Conservation (phyloP, 2,329 filamentous ascomycete genomes). For the Fusarium albosuccineum region DNA sequence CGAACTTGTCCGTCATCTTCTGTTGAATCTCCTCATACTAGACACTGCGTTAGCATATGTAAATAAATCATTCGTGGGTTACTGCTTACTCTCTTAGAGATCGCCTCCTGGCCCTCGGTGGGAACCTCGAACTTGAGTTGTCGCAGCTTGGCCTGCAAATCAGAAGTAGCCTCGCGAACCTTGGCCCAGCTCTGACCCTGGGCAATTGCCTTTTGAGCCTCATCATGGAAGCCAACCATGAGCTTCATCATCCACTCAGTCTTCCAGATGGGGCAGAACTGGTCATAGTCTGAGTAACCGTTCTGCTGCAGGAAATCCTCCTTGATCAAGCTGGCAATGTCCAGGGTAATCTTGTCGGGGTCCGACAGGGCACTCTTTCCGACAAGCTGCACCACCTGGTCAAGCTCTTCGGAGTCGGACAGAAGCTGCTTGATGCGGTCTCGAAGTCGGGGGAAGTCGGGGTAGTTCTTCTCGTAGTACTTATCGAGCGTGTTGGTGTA, state of each 20-base stretch:
- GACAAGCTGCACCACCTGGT: slow-evolving; percentile 98
- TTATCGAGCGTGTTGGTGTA: slow-evolving; percentile 90
- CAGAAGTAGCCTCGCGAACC: slow-evolving; percentile 89
- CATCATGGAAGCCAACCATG: slow-evolving; percentile 98
- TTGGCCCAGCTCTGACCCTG: slow-evolving; percentile 94
- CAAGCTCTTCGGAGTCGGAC: slow-evolving; percentile 94
- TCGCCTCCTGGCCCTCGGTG: slow-evolving; percentile 81
- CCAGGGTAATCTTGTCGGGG: slow-evolving; percentile 97
- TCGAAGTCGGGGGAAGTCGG: slow-evolving; percentile 92
- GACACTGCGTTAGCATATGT: slow-evolving; percentile 53
- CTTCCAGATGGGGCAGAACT: slow-evolving; percentile 99
- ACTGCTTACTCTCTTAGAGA: slow-evolving; percentile 82
- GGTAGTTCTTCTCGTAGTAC: slow-evolving; percentile 93
- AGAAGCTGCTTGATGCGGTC: slow-evolving; percentile 95
- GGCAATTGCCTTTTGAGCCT: slow-evolving; percentile 93
- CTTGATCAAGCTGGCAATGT: slow-evolving; percentile 92
- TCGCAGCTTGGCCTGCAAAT: slow-evolving; percentile 86
- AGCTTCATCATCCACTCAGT: slow-evolving; percentile 99
- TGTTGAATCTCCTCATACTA: slow-evolving; percentile 94
- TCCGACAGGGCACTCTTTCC: slow-evolving; percentile 97
- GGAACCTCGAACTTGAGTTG: slow-evolving; percentile 98
- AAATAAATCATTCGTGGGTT: background rate
- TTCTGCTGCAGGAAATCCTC: slow-evolving; percentile 99
- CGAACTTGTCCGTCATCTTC: slow-evolving; percentile 97
- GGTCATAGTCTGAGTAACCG: slow-evolving; percentile 98